A percentile compares a stretch with the other conserved stretches of the same genome.
phyloP scores from a whole-genome alignment of 2,329 filamentous ascomycete species.

The Trichoderma koningiopsis region DNA sequence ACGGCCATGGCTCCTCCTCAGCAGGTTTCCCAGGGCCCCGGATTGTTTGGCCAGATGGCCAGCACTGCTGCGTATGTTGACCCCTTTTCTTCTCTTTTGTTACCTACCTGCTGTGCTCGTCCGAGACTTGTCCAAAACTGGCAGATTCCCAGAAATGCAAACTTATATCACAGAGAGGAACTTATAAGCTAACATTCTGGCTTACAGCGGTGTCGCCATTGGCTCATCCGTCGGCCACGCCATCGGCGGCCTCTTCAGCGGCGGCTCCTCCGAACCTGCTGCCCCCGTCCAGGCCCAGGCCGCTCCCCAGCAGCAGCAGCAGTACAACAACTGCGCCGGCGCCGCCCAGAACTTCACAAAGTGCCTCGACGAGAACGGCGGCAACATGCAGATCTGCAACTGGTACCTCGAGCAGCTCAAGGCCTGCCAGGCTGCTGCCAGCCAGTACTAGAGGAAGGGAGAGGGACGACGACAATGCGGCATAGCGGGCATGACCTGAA shows the following conservation, averaged over 20 bases:
- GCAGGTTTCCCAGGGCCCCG: slow-evolving; percentile 67
- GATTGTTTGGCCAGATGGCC: slow-evolving; percentile 95
- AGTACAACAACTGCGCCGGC: slow-evolving; percentile 69
- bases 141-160: neutral
- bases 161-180: neutral
- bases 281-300: slow-evolving; percentile 47
- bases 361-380: slow-evolving; percentile 94
- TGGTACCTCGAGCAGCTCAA: slow-evolving; percentile 99
- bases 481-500: neutral
- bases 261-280: slow-evolving; percentile 62
- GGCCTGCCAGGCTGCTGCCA: slow-evolving; percentile 78
- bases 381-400: slow-evolving; percentile 92
- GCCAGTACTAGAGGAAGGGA: slow-evolving; percentile 59
- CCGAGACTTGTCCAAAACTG: neutral
- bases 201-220: slow-evolving; percentile 83
- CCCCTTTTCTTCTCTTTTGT: neutral
- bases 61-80: slow-evolving; percentile 89
- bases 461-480: neutral
- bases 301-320: slow-evolving; percentile 54
- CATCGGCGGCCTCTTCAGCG: slow-evolving; percentile 84
- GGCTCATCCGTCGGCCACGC: slow-evolving; percentile 95
- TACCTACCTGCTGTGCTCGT: neutral
- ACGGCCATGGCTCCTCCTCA: slow-evolving; percentile 51
- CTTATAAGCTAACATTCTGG: neutral
- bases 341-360: slow-evolving; percentile 86